Evolutionary conservation across 2,329 filamentous ascomycete genomes (phyloP).

Genomic region (Alternaria arbusti): DNA sequence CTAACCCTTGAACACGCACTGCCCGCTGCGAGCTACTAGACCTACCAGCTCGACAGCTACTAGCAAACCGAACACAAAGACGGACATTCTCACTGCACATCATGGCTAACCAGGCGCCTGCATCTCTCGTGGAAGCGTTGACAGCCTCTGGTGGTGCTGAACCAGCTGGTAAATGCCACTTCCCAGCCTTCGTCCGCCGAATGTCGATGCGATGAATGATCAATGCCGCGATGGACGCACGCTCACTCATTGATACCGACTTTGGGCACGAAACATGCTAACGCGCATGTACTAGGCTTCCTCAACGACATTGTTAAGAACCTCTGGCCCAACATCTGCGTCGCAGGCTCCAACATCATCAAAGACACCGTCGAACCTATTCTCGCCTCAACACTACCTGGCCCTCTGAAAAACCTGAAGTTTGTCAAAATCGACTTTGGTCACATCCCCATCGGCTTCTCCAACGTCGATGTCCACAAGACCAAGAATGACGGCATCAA

Average conservation of each 20-base stretch:
- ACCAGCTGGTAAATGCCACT: conserved; percentile 41
- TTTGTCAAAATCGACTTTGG: conserved; percentile 58
- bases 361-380: conserved; percentile 59
- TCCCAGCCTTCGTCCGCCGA: background rate
- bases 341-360: conserved; percentile 53
- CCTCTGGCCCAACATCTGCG: conserved; percentile 59
- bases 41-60: background rate
- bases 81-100: background rate
- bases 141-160: conserved; percentile 53
- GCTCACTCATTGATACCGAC: background rate
- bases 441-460: conserved; percentile 49
- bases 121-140: conserved; percentile 47
- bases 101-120: conserved; percentile 12
- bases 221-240: background rate
- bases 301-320: conserved; percentile 58
- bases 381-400: conserved; percentile 55
- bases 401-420: conserved; percentile 51
- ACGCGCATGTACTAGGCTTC: conserved; percentile 43
- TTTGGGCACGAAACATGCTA: background rate
- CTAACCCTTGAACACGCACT: background rate
- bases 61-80: background rate
- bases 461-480: conserved; percentile 55
- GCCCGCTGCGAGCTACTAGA: background rate
- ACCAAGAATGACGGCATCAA: conserved; percentile 55
- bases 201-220: background rate